phyloP scores from a whole-genome alignment of 495 filamentous ascomycete species.

The Penicillium angulare region DNA sequence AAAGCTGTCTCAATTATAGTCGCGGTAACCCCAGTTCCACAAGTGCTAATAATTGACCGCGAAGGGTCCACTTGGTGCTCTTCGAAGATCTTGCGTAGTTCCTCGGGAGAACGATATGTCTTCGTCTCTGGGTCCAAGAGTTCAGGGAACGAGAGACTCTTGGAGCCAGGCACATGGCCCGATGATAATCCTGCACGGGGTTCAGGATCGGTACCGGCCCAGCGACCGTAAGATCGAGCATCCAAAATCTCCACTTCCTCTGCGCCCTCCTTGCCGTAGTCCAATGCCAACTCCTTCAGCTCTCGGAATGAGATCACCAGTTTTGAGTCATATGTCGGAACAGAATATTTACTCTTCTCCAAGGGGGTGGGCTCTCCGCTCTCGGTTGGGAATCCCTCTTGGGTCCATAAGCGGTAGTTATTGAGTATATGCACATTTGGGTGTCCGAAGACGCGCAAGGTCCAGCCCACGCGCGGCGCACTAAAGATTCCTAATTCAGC shows the following conservation, averaged over 20 bases:
- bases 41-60: slow-evolving; percentile 85
- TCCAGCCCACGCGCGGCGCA: slow-evolving; percentile 92
- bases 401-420: slow-evolving; percentile 89
- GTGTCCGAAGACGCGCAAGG: slow-evolving; percentile 85
- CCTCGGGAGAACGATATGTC: slow-evolving; percentile 66
- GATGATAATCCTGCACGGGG: slow-evolving; percentile 83
- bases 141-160: slow-evolving; percentile 75
- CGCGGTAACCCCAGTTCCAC: slow-evolving; percentile 95
- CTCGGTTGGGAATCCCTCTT: slow-evolving; percentile 76
- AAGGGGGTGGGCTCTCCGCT: slow-evolving; percentile 66
- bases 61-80: slow-evolving; percentile 71
- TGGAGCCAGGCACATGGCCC: slow-evolving; percentile 87
- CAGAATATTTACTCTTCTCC: slow-evolving; percentile 53
- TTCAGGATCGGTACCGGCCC: slow-evolving; percentile 79
- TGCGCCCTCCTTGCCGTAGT: slow-evolving; percentile 73
- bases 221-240: slow-evolving; percentile 77
- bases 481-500: slow-evolving; percentile 89
- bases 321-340: slow-evolving; percentile 52
- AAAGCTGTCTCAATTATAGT: slow-evolving; percentile 87
- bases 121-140: slow-evolving; percentile 82
- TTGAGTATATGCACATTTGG: slow-evolving; percentile 86
- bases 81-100: slow-evolving; percentile 75
- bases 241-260: slow-evolving; percentile 87
- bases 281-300: slow-evolving; percentile 70
- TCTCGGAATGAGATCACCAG: slow-evolving; percentile 73